These are phyloP conservation scores for Lanmaoa rubissima DNA, from an alignment of 768 basidiomycete genomes.

Conservation along the genomic window DNA sequence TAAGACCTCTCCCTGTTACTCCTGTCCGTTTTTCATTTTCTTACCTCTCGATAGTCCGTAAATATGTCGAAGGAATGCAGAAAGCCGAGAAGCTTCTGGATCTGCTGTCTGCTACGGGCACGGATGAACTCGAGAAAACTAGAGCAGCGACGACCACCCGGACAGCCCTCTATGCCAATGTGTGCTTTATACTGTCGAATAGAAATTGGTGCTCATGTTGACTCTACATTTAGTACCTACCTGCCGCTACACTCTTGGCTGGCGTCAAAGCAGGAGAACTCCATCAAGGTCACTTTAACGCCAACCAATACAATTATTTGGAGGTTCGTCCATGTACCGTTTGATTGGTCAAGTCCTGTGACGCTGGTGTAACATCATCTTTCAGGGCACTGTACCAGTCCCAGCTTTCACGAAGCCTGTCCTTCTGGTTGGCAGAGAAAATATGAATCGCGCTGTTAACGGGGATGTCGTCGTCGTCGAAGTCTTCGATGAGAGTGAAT, in stretches of 20 bases:
- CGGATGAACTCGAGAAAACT: constrained; percentile 64
- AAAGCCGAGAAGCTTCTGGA: constrained; percentile 71
- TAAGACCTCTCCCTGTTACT: constrained; percentile 24
- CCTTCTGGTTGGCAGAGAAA: constrained; percentile 81
- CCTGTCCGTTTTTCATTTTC: neutral
- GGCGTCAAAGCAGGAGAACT: constrained; percentile 83
- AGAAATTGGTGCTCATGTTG: neutral
- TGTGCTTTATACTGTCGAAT: constrained; percentile 29
- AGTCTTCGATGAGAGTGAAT: constrained; percentile 81
- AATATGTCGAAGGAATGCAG: constrained; percentile 77
- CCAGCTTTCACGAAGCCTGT: constrained; percentile 74
- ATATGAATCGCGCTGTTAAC: constrained; percentile 94
- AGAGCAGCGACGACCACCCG: constrained; percentile 50
- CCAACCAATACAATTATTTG: constrained; percentile 93
- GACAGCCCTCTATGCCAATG: constrained; percentile 74
- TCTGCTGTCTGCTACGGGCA: constrained; percentile 68
- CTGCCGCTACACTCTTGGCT: constrained; percentile 66
- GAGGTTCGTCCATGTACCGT: constrained; percentile 51
- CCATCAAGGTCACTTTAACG: constrained; percentile 93
- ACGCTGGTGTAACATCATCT: neutral
- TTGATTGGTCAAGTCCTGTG: neutral
- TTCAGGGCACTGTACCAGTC: constrained; percentile 76
- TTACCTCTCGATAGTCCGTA: constrained; percentile 48
- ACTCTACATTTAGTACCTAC: constrained; percentile 61
- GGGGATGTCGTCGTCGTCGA: constrained; percentile 93